These are phyloP conservation scores for Lactarius pseudohatsudake DNA, from an alignment of 768 basidiomycete genomes.

Conservation along the genomic window DNA sequence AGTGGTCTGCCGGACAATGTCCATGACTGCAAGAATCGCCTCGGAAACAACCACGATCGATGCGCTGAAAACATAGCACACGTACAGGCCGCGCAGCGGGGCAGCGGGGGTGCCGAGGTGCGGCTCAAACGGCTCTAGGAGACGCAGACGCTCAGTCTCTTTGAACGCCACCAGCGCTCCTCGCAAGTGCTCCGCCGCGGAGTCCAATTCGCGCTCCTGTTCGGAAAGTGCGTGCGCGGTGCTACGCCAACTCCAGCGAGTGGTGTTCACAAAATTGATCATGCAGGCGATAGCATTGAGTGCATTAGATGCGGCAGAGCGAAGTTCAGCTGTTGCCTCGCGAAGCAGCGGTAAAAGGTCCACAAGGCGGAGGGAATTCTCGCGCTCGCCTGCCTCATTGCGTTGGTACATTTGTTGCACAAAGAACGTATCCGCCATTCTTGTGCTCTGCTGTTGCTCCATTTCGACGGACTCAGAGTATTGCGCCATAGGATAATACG, in stretches of 20 bases:
- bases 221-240: conserved; percentile 28
- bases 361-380: conserved; percentile 35
- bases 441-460: conserved; percentile 19
- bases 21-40: conserved; percentile 40
- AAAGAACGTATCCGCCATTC: conserved; percentile 39
- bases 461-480: conserved; percentile 17
- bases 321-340: conserved; percentile 38
- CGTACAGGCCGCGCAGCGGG: conserved; percentile 46
- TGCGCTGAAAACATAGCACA: conserved; percentile 51
- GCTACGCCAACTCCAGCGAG: conserved; percentile 34
- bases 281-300: conserved; percentile 33
- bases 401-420: conserved; percentile 37
- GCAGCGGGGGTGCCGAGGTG: conserved; percentile 36
- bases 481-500: conserved; percentile 5
- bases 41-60: conserved; percentile 43
- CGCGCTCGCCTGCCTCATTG: conserved; percentile 34
- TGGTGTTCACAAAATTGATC: conserved; percentile 38
- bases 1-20: conserved; percentile 40
- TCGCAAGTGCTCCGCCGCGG: conserved; percentile 32
- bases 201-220: conserved; percentile 32
- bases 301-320: conserved; percentile 35
- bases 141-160: conserved; percentile 35
- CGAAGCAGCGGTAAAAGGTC: conserved; percentile 41
- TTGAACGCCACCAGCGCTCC: conserved; percentile 37
- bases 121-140: conserved; percentile 46